Conservation (phyloP, 2,329 filamentous ascomycete genomes). For the Colletotrichum sp. region DNA sequence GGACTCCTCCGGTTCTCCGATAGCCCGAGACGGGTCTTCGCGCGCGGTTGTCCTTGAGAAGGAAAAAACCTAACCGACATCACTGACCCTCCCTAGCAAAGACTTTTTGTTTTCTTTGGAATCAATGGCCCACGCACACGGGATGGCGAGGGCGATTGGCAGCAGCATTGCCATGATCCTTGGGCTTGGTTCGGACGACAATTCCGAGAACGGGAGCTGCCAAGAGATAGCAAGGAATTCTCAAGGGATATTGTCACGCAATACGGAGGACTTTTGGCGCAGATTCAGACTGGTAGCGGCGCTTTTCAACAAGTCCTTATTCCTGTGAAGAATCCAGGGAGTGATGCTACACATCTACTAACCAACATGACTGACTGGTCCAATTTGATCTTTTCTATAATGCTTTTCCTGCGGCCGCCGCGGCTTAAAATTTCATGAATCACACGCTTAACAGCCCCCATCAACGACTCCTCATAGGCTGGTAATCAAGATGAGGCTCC, state of each 20-base stretch:
- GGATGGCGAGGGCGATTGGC: neutral
- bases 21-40: neutral
- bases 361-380: neutral
- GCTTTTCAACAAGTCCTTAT: neutral
- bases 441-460: neutral
- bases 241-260: neutral
- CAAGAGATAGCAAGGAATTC: neutral
- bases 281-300: neutral
- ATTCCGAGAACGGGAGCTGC: neutral
- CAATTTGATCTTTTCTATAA: neutral
- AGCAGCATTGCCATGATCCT: neutral
- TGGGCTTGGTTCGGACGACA: neutral
- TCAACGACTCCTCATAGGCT: neutral
- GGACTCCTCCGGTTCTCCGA: neutral
- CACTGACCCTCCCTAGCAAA: neutral
- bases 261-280: neutral
- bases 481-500: conserved; percentile 1
- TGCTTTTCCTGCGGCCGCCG: neutral
- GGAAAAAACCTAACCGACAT: neutral
- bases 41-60: neutral
- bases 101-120: neutral
- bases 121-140: neutral
- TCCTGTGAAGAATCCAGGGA: neutral
- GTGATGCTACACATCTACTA: neutral
- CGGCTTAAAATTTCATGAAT: neutral